These are phyloP conservation scores for Podospora tetraspora DNA, from an alignment of 495 filamentous ascomycete species.

Conservation along the genomic window DNA sequence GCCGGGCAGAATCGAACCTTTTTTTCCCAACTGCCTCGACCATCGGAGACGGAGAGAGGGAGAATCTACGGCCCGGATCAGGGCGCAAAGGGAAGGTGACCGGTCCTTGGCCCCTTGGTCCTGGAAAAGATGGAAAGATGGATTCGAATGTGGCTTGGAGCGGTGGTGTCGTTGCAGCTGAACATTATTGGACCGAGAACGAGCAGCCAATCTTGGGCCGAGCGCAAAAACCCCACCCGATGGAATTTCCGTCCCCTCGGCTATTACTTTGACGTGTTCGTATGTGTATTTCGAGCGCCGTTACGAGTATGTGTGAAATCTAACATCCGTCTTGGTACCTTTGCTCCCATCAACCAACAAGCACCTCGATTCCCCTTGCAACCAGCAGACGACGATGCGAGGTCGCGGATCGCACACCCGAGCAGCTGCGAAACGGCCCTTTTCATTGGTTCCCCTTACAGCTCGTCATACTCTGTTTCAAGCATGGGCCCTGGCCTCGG, in stretches of 20 bases:
- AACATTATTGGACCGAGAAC: conserved; percentile 8
- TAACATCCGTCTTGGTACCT: not conserved
- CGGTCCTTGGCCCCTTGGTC: not conserved
- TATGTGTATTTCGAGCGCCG: not conserved
- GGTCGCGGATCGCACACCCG: not conserved
- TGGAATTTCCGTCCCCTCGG: no score
- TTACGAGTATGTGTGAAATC: not conserved
- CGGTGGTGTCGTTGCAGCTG: not conserved
- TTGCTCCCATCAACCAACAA: no score
- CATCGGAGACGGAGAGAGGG: not conserved
- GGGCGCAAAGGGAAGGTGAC: not conserved
- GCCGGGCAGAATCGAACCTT: not conserved
- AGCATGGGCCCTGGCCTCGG: not conserved
- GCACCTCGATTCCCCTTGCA: not conserved
- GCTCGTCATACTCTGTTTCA: not conserved
- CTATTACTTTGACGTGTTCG: not conserved
- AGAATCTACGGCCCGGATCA: not conserved
- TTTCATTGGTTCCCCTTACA: not conserved
- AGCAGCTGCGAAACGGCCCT: not conserved
- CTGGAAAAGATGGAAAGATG: not conserved
- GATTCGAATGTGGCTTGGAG: not conserved
- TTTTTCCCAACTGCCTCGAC: no score
- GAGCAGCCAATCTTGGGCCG: conserved; percentile 8
- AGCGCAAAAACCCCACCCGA: conserved; percentile 3
- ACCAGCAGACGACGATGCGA: not conserved